Conservation (phyloP, 225 moss, liverwort and hornwort species). For the Neckera pumila region DNA sequence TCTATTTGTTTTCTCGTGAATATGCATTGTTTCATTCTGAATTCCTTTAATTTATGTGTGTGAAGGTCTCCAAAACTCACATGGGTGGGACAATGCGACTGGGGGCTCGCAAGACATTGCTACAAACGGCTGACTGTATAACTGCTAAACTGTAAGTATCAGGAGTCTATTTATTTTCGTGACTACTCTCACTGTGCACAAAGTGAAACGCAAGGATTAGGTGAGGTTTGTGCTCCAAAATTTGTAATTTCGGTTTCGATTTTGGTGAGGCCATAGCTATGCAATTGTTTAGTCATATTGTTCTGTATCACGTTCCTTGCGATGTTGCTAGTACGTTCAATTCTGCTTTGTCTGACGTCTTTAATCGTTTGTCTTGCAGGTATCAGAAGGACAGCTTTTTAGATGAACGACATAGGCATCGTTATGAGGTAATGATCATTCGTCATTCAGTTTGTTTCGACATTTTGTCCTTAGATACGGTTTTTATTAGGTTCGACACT, state of each 20-base stretch:
- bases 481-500: neutral
- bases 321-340: neutral
- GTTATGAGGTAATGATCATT: constrained; percentile 52
- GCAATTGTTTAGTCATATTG: neutral
- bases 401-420: constrained; percentile 90
- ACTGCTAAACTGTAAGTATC: constrained; percentile 64
- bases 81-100: constrained; percentile 97
- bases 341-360: neutral
- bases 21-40: neutral
- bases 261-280: neutral
- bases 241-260: neutral
- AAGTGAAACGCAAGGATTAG: neutral
- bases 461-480: neutral
- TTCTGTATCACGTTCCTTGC: neutral
- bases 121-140: constrained; percentile 62
- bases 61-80: constrained; percentile 80
- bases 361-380: constrained; percentile 2
- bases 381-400: constrained; percentile 52
- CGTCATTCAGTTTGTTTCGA: neutral
- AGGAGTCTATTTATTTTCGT: neutral
- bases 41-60: constrained; percentile 13
- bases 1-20: neutral
- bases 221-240: neutral
- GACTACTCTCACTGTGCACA: neutral
- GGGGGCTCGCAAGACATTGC: constrained; percentile 71